Evolutionary conservation across 257 asterid species (phyloP), one percentile per base, ranked within the genome.

Genomic region (Misopates orontium): DNA sequence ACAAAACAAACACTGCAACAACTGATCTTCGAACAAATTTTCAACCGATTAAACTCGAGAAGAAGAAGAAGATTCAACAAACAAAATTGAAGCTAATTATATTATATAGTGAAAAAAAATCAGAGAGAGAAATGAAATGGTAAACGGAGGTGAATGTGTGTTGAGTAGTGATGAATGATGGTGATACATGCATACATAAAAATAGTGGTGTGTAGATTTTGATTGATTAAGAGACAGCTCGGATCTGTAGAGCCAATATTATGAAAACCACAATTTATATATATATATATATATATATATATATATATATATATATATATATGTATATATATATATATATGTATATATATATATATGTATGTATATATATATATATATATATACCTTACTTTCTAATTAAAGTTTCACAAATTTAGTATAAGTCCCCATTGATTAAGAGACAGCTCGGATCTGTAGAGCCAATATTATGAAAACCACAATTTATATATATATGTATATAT

Each of bases 401-500:
- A 16, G 15, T 52, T 18, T 25, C 8, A 52, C 2, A 28, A n/a
- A 28, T 28, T 28, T 28, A 7, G 36, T 28, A 28, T 28, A 28
- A 7, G 7, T 28, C 7, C 7, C 7, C 4, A 28, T 28, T 28
- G 36, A 28, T 3, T 64, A 64, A 63, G 71, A 17, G 60, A 68
- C 69, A 79, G 78, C 72, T 72, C 39, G 84, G 81, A 79, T 79
- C 79, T 62, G 72, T 56, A 63, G 56, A 69, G 81, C 70, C 76
- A n/a, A 57, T 10, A 60, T n/a, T n/a, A 65, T 69, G 64, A 75
- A 72, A 75, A 66, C 81, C 84, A 79, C 84, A 76, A 73, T 70
- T 78, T 78, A 66, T 50, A 68, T 63, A 68, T 70, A 72, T 70
- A 78, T 73, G 74, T 74, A 72, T 77, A 58, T 13, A 62, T 22